These are phyloP conservation scores for Seiridium cupressi DNA, from an alignment of 2,329 filamentous ascomycete species.

Conservation along the genomic window DNA sequence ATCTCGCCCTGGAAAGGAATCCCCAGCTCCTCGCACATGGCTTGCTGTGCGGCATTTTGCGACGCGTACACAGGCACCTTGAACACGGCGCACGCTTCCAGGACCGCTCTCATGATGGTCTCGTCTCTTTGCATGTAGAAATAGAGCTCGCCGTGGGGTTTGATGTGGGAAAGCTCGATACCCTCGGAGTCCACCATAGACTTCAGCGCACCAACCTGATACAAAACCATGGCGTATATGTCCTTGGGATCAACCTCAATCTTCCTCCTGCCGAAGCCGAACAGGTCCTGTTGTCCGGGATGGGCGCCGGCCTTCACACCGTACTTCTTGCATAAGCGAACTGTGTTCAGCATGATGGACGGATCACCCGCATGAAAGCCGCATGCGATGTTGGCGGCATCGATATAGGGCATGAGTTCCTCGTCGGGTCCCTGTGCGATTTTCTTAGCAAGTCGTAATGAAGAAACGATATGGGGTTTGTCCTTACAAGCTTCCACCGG, in stretches of 20 bases:
- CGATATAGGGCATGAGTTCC: constrained; percentile 57
- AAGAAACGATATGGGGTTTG: too few relatives aligned
- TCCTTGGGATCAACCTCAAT: constrained; percentile 6
- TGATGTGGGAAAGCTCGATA: constrained; percentile 5
- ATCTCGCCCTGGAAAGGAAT: too few relatives aligned
- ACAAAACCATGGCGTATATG: constrained; percentile 5
- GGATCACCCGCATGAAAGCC: constrained; percentile 54
- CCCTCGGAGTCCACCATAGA: background rate
- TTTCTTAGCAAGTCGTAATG: too few relatives aligned
- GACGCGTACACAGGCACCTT: too few relatives aligned
- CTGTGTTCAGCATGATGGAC: constrained; percentile 45
- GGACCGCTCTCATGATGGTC: too few relatives aligned
- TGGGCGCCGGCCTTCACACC: constrained; percentile 7
- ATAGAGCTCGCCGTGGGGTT: constrained; percentile 12
- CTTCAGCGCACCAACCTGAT: constrained; percentile 7
- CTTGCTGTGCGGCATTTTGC: too few relatives aligned
- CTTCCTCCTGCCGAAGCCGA: constrained; percentile 7
- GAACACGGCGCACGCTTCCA: too few relatives aligned
- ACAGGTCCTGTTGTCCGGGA: constrained; percentile 3
- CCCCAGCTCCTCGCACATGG: too few relatives aligned
- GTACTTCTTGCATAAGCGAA: background rate
- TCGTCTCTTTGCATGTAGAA: too few relatives aligned
- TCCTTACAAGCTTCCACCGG: constrained; percentile 32
- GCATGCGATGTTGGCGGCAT: constrained; percentile 60
- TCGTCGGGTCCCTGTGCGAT: constrained; percentile 46